These are phyloP conservation scores for Vanderwaltozyma verrucispora DNA, from an alignment of 805 yeast species.

Conservation along the genomic window DNA sequence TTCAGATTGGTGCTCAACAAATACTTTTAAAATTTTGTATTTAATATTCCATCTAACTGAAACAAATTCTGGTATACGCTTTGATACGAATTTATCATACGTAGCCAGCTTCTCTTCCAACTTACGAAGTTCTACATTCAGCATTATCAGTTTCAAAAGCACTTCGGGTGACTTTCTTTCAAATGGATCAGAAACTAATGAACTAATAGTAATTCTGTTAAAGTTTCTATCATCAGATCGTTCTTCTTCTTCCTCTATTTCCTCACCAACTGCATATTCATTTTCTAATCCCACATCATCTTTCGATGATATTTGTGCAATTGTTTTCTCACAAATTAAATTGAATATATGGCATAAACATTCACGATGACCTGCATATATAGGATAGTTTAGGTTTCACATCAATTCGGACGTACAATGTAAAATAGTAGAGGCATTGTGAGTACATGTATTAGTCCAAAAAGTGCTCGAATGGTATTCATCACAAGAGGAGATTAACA, in stretches of 20 bases:
- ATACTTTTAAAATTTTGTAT: not conserved
- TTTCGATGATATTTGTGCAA: not conserved
- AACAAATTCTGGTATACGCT: not conserved
- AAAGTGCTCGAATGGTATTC: not conserved
- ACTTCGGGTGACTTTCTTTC: not conserved
- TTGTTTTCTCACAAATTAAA: not conserved
- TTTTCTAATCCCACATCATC: not conserved
- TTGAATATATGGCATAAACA: constrained; percentile 1
- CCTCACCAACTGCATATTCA: not conserved
- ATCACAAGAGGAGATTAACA: not conserved
- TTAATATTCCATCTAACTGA: constrained; percentile 1
- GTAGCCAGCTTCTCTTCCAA: not conserved
- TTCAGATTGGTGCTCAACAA: not conserved
- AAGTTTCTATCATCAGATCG: not conserved
- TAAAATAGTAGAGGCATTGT: not conserved
- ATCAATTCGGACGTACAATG: not conserved
- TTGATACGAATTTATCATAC: constrained; percentile 1
- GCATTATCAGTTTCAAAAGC: not conserved
- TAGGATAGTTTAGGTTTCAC: not conserved
- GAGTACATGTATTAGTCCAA: not conserved
- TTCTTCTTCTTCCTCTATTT: not conserved
- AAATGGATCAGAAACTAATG: not conserved
- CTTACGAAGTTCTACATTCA: not conserved
- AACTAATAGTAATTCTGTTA: not conserved
- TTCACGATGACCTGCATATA: not conserved